phyloP scores from a whole-genome alignment of 1,284 basidiomycete species.

The Austropuccinia psidii region DNA sequence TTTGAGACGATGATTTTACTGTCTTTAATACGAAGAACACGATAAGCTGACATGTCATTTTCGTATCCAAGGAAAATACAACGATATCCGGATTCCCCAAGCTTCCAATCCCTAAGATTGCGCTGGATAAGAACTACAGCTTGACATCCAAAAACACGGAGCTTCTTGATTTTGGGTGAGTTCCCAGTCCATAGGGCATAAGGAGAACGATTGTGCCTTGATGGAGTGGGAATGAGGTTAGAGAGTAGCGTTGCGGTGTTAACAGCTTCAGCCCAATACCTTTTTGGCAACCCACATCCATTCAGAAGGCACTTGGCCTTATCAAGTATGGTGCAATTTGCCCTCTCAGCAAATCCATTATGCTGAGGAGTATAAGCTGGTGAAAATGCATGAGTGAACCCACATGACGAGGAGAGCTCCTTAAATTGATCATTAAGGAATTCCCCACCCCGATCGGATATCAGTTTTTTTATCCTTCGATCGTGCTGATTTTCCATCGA shows the following conservation, averaged over 20 bases:
- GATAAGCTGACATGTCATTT: too few relatives aligned
- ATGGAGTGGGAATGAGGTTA: constrained; percentile 43
- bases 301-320: constrained; percentile 43
- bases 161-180: not conserved
- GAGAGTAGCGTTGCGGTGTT: constrained; percentile 45
- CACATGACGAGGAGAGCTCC: constrained; percentile 42
- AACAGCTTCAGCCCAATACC: constrained; percentile 48
- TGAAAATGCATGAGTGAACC: constrained; percentile 46
- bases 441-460: constrained; percentile 47
- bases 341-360: constrained; percentile 46
- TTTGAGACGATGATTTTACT: too few relatives aligned
- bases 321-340: constrained; percentile 44
- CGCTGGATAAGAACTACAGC: not conserved
- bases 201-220: not conserved
- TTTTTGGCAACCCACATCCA: constrained; percentile 42
- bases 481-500: too few relatives aligned
- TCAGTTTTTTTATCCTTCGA: not conserved
- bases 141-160: not conserved
- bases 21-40: too few relatives aligned
- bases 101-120: too few relatives aligned
- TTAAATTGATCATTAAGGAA: constrained; percentile 42
- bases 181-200: not conserved
- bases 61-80: too few relatives aligned
- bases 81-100: too few relatives aligned
- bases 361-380: constrained; percentile 48